Conservation (phyloP, 2,329 filamentous ascomycete genomes). For the Colletotrichum sp. region DNA sequence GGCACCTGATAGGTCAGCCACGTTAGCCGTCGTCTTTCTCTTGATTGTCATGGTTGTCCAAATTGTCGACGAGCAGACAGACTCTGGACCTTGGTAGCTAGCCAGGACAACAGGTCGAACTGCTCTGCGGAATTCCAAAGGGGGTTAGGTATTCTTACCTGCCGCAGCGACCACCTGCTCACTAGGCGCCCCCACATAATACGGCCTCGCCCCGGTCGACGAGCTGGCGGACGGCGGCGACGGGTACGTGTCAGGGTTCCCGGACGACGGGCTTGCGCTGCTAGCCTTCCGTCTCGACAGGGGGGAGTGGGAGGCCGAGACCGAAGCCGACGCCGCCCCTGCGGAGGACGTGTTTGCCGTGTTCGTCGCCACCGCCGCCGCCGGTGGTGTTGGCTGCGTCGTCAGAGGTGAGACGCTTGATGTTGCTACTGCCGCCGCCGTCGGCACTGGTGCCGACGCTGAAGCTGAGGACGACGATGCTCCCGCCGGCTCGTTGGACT, state of each 20-base stretch:
- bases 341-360: constrained; percentile 10
- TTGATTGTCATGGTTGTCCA: background rate
- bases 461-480: background rate
- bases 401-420: background rate
- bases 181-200: background rate
- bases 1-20: background rate
- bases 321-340: constrained; percentile 23
- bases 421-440: background rate
- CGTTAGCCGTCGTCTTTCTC: background rate
- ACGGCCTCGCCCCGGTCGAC: constrained; percentile 7
- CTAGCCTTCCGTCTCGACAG: constrained; percentile 6
- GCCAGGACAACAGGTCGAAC: background rate
- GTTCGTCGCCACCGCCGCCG: background rate
- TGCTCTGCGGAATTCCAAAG: background rate
- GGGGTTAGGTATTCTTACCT: background rate
- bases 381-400: background rate
- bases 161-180: background rate
- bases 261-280: constrained; percentile 5
- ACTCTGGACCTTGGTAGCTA: background rate
- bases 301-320: constrained; percentile 22
- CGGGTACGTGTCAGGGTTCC: background rate
- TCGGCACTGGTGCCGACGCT: background rate
- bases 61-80: background rate
- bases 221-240: constrained; percentile 14
- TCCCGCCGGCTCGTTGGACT: background rate